Evolutionary conservation across 2,329 filamentous ascomycete species (phyloP).

Genomic region (Lachnellula subtilissima): DNA sequence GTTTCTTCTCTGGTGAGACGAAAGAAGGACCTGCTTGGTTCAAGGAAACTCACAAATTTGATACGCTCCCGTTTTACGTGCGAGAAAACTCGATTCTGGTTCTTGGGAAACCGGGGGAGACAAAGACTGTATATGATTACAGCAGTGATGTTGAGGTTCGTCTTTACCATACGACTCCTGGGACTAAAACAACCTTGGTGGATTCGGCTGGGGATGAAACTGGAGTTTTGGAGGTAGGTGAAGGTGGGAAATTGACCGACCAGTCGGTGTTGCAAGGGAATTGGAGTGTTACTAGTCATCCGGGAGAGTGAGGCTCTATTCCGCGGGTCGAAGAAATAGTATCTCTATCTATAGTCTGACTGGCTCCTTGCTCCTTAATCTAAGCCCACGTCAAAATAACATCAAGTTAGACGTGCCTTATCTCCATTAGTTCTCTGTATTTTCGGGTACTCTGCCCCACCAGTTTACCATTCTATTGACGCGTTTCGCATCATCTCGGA

Average conservation of each 20-base stretch:
- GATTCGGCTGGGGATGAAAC: constrained; percentile 39
- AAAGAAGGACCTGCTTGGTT: constrained; percentile 40
- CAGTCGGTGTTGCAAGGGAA: constrained; percentile 38
- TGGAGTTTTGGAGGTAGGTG: constrained; percentile 38
- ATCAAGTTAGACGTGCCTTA: too few relatives aligned
- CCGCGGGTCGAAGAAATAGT: too few relatives aligned
- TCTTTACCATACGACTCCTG: constrained; percentile 40
- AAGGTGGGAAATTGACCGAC: constrained; percentile 38
- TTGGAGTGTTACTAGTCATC: constrained; percentile 15
- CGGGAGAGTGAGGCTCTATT: neutral
- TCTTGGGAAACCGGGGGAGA: constrained; percentile 27
- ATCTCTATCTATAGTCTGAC: too few relatives aligned
- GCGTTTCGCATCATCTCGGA: too few relatives aligned
- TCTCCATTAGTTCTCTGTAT: too few relatives aligned
- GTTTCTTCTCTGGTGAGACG: constrained; percentile 41
- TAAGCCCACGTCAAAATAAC: too few relatives aligned
- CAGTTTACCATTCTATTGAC: too few relatives aligned
- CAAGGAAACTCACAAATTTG: constrained; percentile 43
- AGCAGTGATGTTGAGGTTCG: constrained; percentile 37
- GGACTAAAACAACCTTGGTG: constrained; percentile 40
- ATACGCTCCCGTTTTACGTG: constrained; percentile 43
- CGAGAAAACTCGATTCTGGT: constrained; percentile 33
- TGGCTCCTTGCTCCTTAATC: too few relatives aligned
- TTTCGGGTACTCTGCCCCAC: too few relatives aligned
- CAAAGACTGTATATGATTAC: constrained; percentile 30